Conservation (phyloP, 192 early-diverging fungal species). For the Haplosporangium gracile region DNA sequence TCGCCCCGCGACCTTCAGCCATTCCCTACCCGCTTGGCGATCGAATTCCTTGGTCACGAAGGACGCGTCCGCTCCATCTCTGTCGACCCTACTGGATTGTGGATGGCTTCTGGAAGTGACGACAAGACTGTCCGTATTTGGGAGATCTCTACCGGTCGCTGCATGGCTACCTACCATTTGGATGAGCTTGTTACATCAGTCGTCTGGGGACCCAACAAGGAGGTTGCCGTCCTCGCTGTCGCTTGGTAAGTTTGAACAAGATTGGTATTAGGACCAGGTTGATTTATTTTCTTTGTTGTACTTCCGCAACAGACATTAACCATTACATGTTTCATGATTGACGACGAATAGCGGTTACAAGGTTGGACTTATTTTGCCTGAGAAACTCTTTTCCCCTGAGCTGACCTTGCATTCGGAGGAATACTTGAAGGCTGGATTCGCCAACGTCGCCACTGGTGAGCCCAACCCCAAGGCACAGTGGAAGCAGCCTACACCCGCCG, state of each 20-base stretch:
- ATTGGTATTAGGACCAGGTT: background rate
- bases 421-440: conserved; percentile 63
- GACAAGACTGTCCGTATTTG: conserved; percentile 91
- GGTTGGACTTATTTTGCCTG: conserved; percentile 57
- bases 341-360: conserved; percentile 50
- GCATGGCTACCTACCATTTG: conserved; percentile 81
- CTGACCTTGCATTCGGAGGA: conserved; percentile 56
- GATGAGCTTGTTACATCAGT: conserved; percentile 78
- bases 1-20: conserved; percentile 94
- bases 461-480: conserved; percentile 41
- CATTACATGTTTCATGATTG: background rate
- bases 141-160: conserved; percentile 93
- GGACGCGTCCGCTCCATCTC: conserved; percentile 85
- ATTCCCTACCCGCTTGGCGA: conserved; percentile 86
- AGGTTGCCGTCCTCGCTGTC: conserved; percentile 83
- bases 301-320: background rate
- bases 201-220: conserved; percentile 91
- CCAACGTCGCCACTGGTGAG: conserved; percentile 17
- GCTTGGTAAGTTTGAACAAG: conserved; percentile 58
- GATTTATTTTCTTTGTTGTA: background rate
- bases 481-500: conserved; percentile 54
- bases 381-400: conserved; percentile 59
- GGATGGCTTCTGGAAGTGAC: conserved; percentile 90
- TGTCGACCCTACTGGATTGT: conserved; percentile 94
- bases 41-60: conserved; percentile 87